phyloP scores from a whole-genome alignment of 2,329 filamentous ascomycete species.

The Periconia macrospinosa region DNA sequence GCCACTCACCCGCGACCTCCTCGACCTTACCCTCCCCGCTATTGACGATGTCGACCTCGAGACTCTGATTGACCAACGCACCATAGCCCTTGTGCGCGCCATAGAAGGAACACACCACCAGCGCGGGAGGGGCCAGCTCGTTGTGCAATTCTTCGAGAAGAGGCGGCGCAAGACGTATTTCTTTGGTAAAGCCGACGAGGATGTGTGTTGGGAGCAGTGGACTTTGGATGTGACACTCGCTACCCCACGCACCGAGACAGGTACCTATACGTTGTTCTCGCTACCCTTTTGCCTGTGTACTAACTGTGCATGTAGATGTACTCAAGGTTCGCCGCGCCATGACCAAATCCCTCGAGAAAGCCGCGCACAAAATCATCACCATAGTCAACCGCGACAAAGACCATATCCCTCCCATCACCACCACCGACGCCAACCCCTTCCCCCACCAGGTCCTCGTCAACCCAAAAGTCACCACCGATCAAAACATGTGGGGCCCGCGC shows the following conservation, averaged over 20 bases:
- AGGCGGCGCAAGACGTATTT: conserved; percentile 77
- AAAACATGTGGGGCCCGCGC: conserved; percentile 69
- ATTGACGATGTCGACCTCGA: conserved; percentile 90
- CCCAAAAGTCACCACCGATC: conserved; percentile 65
- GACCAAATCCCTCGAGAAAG: conserved; percentile 84
- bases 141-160: conserved; percentile 94
- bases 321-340: conserved; percentile 87
- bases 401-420: conserved; percentile 96
- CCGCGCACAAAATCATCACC: conserved; percentile 85
- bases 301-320: conserved; percentile 62
- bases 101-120: conserved; percentile 60
- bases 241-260: conserved; percentile 83
- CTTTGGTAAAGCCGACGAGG: conserved; percentile 79
- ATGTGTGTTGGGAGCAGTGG: conserved; percentile 97
- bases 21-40: conserved; percentile 86
- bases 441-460: conserved; percentile 92
- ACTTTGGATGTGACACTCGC: conserved; percentile 91
- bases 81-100: conserved; percentile 76
- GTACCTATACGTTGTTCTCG: conserved; percentile 53
- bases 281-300: background rate
- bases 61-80: conserved; percentile 88
- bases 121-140: conserved; percentile 73
- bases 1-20: conserved; percentile 82
- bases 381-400: conserved; percentile 88
- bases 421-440: conserved; percentile 88